Conservation (phyloP, 306 rosid genomes). For the Cucurbita ficifolia region DNA sequence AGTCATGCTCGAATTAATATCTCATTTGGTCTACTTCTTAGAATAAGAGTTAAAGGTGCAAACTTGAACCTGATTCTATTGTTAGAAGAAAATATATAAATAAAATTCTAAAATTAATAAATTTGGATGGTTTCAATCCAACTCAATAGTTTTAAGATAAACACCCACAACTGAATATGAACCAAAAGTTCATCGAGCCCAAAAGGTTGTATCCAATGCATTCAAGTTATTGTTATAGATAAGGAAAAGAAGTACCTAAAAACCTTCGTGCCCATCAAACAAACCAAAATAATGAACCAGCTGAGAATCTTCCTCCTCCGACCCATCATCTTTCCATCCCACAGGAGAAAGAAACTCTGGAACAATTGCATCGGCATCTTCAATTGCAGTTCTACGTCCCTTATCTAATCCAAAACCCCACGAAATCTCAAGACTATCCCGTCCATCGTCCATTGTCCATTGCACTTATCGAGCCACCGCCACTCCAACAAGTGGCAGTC, state of each 20-base stretch:
- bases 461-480: neutral
- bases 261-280: neutral
- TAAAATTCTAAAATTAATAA: neutral
- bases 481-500: neutral
- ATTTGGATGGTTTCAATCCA: neutral
- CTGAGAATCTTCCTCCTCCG: neutral
- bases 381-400: neutral
- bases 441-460: neutral
- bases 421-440: neutral
- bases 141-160: neutral
- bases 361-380: neutral
- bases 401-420: neutral
- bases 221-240: neutral
- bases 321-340: neutral
- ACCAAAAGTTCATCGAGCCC: neutral
- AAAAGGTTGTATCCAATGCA: neutral
- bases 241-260: neutral
- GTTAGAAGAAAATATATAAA: neutral
- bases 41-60: no score
- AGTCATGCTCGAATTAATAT: no score
- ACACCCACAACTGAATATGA: neutral
- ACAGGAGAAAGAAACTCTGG: neutral
- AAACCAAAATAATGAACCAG: neutral
- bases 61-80: no score
- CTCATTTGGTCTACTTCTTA: no score